phyloP scores from a whole-genome alignment of 2,329 filamentous ascomycete species.

The Rasamsonia emersonii region DNA sequence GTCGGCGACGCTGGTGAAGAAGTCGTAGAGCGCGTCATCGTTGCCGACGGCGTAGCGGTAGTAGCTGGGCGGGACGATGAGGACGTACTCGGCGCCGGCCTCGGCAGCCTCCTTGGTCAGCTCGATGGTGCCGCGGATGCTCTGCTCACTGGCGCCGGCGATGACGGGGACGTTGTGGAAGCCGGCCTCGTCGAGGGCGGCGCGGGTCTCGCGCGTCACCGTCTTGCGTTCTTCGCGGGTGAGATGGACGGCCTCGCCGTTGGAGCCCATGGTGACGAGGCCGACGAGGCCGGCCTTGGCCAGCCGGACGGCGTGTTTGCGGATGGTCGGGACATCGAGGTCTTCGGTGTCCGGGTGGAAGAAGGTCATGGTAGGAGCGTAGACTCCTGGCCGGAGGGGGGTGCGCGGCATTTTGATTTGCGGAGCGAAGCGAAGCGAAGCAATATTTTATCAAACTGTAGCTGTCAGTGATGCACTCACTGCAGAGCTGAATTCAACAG shows the following conservation, averaged over 20 bases:
- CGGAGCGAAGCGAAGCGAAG: too few relatives aligned
- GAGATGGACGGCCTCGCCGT: constrained; percentile 81
- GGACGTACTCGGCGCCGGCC: constrained; percentile 69
- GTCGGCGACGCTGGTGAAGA: constrained; percentile 68
- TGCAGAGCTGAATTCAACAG: too few relatives aligned
- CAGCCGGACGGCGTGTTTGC: constrained; percentile 70
- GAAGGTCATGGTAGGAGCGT: constrained; percentile 85
- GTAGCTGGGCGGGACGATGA: constrained; percentile 75
- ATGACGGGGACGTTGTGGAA: constrained; percentile 71
- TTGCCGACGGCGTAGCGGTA: constrained; percentile 66
- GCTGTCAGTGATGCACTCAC: too few relatives aligned
- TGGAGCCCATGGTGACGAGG: constrained; percentile 80
- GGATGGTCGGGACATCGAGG: constrained; percentile 69
- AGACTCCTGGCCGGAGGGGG: constrained; percentile 73
- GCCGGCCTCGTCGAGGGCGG: constrained; percentile 72
- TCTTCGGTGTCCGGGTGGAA: constrained; percentile 79
- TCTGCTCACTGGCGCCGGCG: constrained; percentile 72
- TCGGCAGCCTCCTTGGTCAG: constrained; percentile 57
- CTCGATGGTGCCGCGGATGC: constrained; percentile 70
- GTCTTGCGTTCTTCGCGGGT: constrained; percentile 66
- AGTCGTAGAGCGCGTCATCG: constrained; percentile 63
- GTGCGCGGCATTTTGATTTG: constrained; percentile 23
- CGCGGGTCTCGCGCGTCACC: constrained; percentile 68
- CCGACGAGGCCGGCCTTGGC: constrained; percentile 70
- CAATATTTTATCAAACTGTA: neutral